Conservation (phyloP, 2,329 filamentous ascomycete species). For the Stachybotrys chartarum region DNA sequence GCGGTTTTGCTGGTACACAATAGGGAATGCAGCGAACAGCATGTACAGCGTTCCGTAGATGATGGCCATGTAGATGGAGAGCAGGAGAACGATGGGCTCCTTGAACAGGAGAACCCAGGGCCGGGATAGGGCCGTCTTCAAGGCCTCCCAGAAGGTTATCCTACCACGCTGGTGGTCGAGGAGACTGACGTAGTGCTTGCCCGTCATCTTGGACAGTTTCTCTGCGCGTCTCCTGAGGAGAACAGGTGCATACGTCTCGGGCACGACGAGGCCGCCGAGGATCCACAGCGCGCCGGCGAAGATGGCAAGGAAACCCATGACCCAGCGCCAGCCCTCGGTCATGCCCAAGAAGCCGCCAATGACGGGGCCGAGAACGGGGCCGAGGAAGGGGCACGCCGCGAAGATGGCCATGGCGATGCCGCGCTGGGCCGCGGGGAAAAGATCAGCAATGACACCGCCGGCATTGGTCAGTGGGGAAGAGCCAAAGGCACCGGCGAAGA, state of each 20-base stretch:
- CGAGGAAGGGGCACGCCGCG: conserved; percentile 50
- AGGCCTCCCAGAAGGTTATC: conserved; percentile 24
- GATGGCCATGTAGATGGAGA: conserved; percentile 52
- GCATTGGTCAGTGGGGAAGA: conserved; percentile 49
- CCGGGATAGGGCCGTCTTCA: conserved; percentile 23
- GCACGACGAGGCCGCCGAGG: conserved; percentile 33
- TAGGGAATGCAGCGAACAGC: conserved; percentile 38
- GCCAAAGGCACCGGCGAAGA: conserved; percentile 51
- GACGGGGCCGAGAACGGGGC: conserved; percentile 48
- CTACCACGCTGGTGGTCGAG: conserved; percentile 17
- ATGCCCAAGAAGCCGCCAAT: conserved; percentile 51
- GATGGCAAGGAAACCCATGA: conserved; percentile 47
- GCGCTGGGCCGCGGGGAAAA: conserved; percentile 41
- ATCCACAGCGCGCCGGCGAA: conserved; percentile 48
- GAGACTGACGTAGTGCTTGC: conserved; percentile 40
- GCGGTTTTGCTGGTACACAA: conserved; percentile 47
- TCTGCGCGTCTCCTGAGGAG: conserved; percentile 38
- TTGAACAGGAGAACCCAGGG: conserved; percentile 54
- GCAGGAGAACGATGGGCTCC: conserved; percentile 55
- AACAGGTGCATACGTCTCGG: conserved; percentile 47
- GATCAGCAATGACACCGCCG: conserved; percentile 50
- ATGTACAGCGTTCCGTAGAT: conserved; percentile 41
- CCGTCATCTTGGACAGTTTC: conserved; percentile 36
- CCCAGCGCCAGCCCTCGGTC: conserved; percentile 51
- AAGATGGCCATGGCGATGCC: conserved; percentile 49